Evolutionary conservation across 176 grass and related monocot species (phyloP), one percentile per base, ranked within the genome.

Genomic region (Oryza meridionalis): DNA sequence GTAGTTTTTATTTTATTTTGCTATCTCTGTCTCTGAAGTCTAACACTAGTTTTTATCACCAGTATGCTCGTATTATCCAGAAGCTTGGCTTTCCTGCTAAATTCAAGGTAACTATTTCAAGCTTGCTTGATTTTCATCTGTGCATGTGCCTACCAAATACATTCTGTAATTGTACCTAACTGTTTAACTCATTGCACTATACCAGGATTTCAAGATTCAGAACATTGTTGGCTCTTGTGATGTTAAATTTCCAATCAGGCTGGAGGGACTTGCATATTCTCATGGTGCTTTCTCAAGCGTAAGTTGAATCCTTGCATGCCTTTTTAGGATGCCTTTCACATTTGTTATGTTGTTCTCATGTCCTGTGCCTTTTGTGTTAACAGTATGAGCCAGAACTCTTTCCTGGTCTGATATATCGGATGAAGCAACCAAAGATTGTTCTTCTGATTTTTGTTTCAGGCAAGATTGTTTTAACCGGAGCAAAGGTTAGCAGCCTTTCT

Each of bases 21-120:
- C 67, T 76, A 2, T 29, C 1, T 29, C 27, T 29, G 27, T 50
- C 65, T 35, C 53, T 45, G 33, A 70, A 81, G 47, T 71, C 67
- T 91, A 82, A 86, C 69, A 53, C 1, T 5, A 65, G 24, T 84
- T 19, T 81, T 65, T 75, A 35, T 80, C 90, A 89, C 29, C 85
- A 98, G 96, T 98, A 93, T 93, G 96, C 96, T 67, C 96, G 91
- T 46, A 98, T 98, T 86, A 98, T 98, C 73, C 96, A 98, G 77
- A 98, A 98, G 65, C 96, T 98, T 75, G 96, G 96, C 12, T 98
- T 98, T 90, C 93, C 93, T 9, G 93, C 96, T 76, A 98, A 95
- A 70, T 98, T 98, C 63, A 98, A 98, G 96, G 96, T 98, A 90
- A 62, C 14, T 77, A 59, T 32, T 59, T 87, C 1, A 84, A 69